Percentiles rank a stretch among this genome's conserved stretches.
These are phyloP conservation scores for Lactifluus piperatus DNA, from an alignment of 768 basidiomycete genomes.

Conservation along the genomic window DNA sequence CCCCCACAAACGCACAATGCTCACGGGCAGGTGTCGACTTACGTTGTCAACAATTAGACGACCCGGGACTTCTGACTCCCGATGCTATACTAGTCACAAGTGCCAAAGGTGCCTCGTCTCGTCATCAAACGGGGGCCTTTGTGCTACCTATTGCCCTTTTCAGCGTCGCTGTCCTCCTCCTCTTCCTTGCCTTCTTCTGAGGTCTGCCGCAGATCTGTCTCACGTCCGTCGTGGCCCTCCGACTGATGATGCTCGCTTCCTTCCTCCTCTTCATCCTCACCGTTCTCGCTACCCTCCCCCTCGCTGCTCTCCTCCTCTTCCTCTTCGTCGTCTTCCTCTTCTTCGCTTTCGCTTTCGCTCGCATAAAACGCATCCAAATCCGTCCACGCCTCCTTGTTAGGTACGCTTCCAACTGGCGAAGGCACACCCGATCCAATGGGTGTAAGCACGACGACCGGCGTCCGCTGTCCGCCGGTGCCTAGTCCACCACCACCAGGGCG, in stretches of 20 bases:
- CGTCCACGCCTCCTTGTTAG: conserved; percentile 36
- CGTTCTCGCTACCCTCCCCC: too few relatives aligned
- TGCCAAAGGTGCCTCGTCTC: background rate
- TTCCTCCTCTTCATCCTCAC: conserved; percentile 21
- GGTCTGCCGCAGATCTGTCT: background rate
- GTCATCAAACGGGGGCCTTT: background rate
- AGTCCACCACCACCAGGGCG: conserved; percentile 18
- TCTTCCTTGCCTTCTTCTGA: background rate
- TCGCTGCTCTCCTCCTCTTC: conserved; percentile 22
- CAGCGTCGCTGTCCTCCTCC: background rate
- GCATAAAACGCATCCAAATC: conserved; percentile 72
- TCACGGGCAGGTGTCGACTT: background rate
- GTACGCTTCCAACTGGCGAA: conserved; percentile 28
- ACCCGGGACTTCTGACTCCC: background rate
- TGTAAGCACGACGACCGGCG: conserved; percentile 46
- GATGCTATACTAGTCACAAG: background rate
- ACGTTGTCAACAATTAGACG: background rate
- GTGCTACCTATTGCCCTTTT: background rate
- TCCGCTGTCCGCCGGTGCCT: conserved; percentile 25
- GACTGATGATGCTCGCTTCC: conserved; percentile 27
- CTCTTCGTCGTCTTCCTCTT: conserved; percentile 22
- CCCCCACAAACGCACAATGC: background rate
- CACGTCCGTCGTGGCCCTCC: conserved; percentile 23
- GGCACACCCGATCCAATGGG: conserved; percentile 33
- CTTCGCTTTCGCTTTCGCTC: conserved; percentile 29